Evolutionary conservation across 352 stramenopile species (phyloP).

Genomic region (Phytopythium sindhum): DNA sequence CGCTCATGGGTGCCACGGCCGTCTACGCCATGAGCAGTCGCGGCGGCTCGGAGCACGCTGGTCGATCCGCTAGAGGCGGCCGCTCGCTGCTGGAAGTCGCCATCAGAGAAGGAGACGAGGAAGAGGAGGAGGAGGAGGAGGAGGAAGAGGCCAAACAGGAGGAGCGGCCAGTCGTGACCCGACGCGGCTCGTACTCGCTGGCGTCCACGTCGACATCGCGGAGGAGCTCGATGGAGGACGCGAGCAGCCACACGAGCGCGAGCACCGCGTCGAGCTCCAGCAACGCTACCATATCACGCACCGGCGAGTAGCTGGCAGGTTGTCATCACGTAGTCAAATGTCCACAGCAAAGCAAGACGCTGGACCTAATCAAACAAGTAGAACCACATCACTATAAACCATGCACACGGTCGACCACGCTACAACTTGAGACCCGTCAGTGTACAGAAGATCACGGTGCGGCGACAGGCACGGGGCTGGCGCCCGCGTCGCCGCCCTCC

Average conservation of each 20-base stretch:
- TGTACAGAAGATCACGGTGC: background rate
- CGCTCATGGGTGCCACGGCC: background rate
- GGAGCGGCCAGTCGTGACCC: background rate
- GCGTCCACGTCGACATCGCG: background rate
- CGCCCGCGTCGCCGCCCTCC: background rate
- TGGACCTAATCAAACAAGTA: background rate
- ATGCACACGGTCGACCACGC: background rate
- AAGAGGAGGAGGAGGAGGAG: slow-evolving; percentile 29
- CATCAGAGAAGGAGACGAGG: slow-evolving; percentile 7
- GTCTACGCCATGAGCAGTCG: slow-evolving; percentile 17
- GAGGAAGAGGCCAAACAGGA: slow-evolving; percentile 18
- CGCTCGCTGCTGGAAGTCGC: slow-evolving; percentile 3
- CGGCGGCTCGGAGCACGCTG: slow-evolving; percentile 12
- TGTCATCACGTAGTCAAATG: background rate
- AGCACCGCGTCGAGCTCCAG: slow-evolving; percentile 1
- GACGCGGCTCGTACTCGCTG: background rate
- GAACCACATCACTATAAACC: background rate
- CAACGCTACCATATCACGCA: background rate
- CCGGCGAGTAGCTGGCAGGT: background rate
- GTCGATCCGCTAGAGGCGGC: background rate
- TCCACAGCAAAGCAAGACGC: background rate
- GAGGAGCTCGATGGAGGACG: background rate
- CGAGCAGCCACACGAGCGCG: background rate
- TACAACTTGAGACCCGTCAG: background rate
- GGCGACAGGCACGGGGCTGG: background rate